Evolutionary conservation across 2,329 filamentous ascomycete genomes (phyloP), one percentile per base, ranked within the genome.

Genomic region (Periconia digitata): DNA sequence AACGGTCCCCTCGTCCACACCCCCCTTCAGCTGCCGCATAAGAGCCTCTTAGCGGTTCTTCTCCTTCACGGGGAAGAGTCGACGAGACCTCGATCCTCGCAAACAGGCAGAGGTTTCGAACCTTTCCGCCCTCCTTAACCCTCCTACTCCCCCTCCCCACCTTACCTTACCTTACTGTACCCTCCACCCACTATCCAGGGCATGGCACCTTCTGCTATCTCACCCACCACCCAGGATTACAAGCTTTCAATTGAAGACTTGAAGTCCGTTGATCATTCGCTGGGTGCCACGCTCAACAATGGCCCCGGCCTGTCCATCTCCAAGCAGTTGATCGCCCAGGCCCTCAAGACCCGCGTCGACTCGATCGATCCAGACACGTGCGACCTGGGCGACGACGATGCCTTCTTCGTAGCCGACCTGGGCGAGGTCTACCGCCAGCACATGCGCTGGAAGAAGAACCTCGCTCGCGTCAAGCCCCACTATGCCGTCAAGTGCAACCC

Each of bases 401-500:
- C 94, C 51, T 99, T 99, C 77, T 99, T 95, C 76, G 92, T 99
- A 63, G 92, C 91, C 66, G 94, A 99, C 78, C 85, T 99, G 67
- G 94, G 94, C 75, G 91, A 97, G 78, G 89, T 99, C 71, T 99
- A 99, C 77, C 90, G 94, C 76, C 94, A 99, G 84, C 92, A 97
- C 69, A 79, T 97, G 72, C 89, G 92, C 75, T 99, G 94, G 94
- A 97, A 96, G 84, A 84, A 86, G 79, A 92, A 95, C 71, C 79
- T 99, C 67, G 84, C 86, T 61, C 87, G 92, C 62, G 89, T 99
- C 73, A 94, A 92, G 77, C 94, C 94, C 36, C 96, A 97, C 69
- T 99, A 96, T 77, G 90, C 92, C 61, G 92, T 99, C 79, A 99
- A 99, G 79, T 99, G 94, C 78, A 99, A 99, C 81, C 92, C 92